Base-by-base conservation (phyloP, 163 green algal genomes). In the Scenedesmus sp. region DNA sequence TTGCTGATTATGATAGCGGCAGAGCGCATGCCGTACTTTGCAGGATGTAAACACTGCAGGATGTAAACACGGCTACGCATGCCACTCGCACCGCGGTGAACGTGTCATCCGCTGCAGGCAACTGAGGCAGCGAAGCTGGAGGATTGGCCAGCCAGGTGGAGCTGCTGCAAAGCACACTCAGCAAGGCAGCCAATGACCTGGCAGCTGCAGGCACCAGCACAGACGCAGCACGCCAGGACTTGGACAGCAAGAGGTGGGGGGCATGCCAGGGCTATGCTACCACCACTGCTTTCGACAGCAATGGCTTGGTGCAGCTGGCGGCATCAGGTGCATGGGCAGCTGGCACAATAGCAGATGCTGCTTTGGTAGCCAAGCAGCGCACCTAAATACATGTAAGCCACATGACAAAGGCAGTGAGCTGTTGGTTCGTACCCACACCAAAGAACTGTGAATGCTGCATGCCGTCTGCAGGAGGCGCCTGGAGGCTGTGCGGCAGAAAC, bases 161-260 rank as follows among this genome's bases (percentile, higher is more conserved):
- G 59, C 84, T 96, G 26, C 65, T 97, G 35, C 95, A 96, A 80
- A 93, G 91, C 61, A 97, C 94, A 5, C 91, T 97, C 30, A 89
- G 22, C 83, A 96, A 96, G 83, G 94, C 95, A 13, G 94, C 92
- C 35, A 96, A 95, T 22, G 96, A 97, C 83, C 95, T 98, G 78
- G 91, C 89, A 20, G 46, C 92, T 80, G 70, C 85, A 20, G 84
- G 78, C 0, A 91, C 76, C 7, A 92, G 94, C 59, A 96, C 94
- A 59, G 89, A 93, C 59, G 59, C 83, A 49, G 90, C 92, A 91
- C 90, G 91, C n/a, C 56, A 92, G 78, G 87, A 95, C 33, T 89
- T 98, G 68, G 95, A 95, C n/a, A 51, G 80, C 13, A 96, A 97
- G 90, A 88, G 92, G 85, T 90, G 79, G 35, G 86, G 65, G 5